Base-by-base conservation (phyloP, 257 asterid species). In the Salvia splendens region DNA sequence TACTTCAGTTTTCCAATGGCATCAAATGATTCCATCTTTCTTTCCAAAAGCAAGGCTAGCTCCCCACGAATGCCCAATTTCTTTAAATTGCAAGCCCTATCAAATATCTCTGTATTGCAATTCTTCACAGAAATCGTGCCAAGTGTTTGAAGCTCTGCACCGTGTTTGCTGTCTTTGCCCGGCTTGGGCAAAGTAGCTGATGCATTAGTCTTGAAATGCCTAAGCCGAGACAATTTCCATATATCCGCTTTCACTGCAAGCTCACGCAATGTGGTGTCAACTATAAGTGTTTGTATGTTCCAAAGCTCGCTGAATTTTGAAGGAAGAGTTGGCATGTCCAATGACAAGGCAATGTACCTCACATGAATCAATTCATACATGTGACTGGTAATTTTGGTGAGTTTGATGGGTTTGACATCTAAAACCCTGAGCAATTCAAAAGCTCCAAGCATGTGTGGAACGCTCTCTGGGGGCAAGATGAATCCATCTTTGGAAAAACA, bases 151-250 rank as follows among this genome's bases (percentile, higher is more conserved):
- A 58, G 64, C 64, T 58, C 30, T 12, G 6, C 64, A 4, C 47
- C 64, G 3, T 58, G 46, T 36, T 58, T 14, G 12, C 48, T 58
- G 12, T 8, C 11, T 35, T 12, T 58, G 17, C 5, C 10, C 8
- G 56, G 33, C 11, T 58, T 58, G 2, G 47, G 64, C 64, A 58
- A 35, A 11, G 47, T 36, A n/a, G 64, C 64, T 5, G 30, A 6
- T 12, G 6, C 64, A 35, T 49, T 65, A 9, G 70, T 65, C 33
- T 65, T 65, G 9, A 65, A 14, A 16, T 65, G 70, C 38, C 70
- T 65, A 10, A 65, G 17, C 5, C 38, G 35, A 10, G 6, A 8
- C 60, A 65, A 48, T 43, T 16, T 65, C 70, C 60, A 65, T 8
- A 65, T 10, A 35, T 65, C 41, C 16, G 59, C 70, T 49, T 35